phyloP scores from a whole-genome alignment of 805 yeast species.

The Yamadazyma akitaensis region DNA sequence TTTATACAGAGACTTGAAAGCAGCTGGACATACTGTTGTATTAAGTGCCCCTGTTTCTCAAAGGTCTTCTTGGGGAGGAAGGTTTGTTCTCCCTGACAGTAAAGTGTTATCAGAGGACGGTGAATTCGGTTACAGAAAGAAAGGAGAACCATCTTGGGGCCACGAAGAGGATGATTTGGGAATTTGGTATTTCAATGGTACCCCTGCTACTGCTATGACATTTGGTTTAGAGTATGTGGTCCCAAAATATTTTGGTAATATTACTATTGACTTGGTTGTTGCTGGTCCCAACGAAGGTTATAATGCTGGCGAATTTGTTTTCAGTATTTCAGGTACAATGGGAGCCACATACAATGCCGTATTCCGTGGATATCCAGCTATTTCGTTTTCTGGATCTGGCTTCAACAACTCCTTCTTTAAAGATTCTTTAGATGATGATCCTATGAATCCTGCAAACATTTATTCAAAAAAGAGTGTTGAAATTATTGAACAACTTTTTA shows the following conservation, averaged over 20 bases:
- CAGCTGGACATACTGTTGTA: slow-evolving; percentile 47
- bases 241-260: slow-evolving; percentile 43
- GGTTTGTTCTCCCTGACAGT: slow-evolving; percentile 40
- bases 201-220: slow-evolving; percentile 54
- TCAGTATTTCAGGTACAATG: slow-evolving; percentile 48
- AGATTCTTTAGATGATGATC: slow-evolving; percentile 43
- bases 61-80: slow-evolving; percentile 54
- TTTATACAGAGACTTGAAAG: slow-evolving; percentile 42
- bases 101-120: slow-evolving; percentile 35
- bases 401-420: slow-evolving; percentile 47
- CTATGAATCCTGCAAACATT: slow-evolving; percentile 41
- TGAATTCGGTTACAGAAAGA: slow-evolving; percentile 42
- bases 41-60: slow-evolving; percentile 50
- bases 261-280: slow-evolving; percentile 46
- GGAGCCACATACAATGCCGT: slow-evolving; percentile 49
- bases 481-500: slow-evolving; percentile 37
- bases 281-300: slow-evolving; percentile 54
- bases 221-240: slow-evolving; percentile 46
- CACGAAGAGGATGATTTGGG: slow-evolving; percentile 37
- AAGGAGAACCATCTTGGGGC: slow-evolving; percentile 55
- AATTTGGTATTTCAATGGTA: slow-evolving; percentile 55
- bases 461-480: slow-evolving; percentile 40
- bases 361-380: slow-evolving; percentile 47
- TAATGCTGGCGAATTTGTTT: slow-evolving; percentile 40
- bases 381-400: slow-evolving; percentile 51